These are phyloP conservation scores for Ceratobasidium sp. DNA, from an alignment of 1,284 basidiomycete species.

Conservation along the genomic window DNA sequence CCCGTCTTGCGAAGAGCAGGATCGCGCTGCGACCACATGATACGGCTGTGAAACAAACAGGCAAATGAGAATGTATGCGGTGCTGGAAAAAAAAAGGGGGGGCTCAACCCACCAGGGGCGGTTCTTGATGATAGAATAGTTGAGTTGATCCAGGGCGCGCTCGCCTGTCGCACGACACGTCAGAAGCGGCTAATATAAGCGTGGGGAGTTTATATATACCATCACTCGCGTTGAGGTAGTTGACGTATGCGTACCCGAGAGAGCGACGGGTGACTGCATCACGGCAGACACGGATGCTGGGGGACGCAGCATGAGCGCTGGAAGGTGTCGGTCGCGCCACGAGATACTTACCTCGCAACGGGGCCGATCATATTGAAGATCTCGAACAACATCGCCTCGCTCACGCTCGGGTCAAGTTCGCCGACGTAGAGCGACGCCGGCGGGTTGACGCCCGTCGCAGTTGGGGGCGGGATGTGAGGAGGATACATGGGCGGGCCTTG, in stretches of 20 bases:
- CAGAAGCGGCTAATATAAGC: constrained; percentile 41
- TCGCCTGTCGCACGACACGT: constrained; percentile 65
- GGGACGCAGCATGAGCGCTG: constrained; percentile 16
- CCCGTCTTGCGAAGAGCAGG: constrained; percentile 99
- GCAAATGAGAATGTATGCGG: constrained; percentile 17
- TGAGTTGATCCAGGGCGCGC: constrained; percentile 98
- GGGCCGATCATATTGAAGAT: constrained; percentile 99
- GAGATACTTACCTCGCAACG: constrained; percentile 79
- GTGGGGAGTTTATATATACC: constrained; percentile 59
- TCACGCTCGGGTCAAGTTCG: constrained; percentile 96
- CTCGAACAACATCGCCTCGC: constrained; percentile 99
- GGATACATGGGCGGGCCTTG: constrained; percentile 47
- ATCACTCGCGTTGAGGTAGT: constrained; percentile 95
- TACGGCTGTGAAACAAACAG: constrained; percentile 69
- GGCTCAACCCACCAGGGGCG: constrained; percentile 80
- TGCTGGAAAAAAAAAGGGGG: background rate
- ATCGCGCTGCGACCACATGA: constrained; percentile 99
- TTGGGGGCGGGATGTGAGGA: constrained; percentile 58
- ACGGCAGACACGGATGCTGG: constrained; percentile 97
- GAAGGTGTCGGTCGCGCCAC: constrained; percentile 3
- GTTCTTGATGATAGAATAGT: constrained; percentile 99
- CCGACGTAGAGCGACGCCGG: constrained; percentile 98
- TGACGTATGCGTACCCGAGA: constrained; percentile 99
- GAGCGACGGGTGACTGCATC: constrained; percentile 99
- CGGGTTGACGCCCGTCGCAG: constrained; percentile 64